These are phyloP conservation scores for Trichothecium sympodiale DNA, from an alignment of 2,329 filamentous ascomycete species.

Conservation along the genomic window DNA sequence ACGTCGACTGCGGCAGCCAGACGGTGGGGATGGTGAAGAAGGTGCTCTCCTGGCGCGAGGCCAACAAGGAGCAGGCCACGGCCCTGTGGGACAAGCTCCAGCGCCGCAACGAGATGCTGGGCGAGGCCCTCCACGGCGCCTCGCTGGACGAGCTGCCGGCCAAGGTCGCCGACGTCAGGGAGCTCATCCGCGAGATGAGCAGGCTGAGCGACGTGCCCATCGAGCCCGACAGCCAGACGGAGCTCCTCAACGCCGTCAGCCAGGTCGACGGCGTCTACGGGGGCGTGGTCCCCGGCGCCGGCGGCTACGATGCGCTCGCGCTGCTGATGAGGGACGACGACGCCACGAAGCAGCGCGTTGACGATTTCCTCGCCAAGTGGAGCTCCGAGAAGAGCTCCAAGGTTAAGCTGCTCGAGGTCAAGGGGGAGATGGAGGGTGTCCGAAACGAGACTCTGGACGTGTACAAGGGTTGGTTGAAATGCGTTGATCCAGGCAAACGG, in stretches of 20 bases:
- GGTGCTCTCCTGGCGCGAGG: slow-evolving; percentile 70
- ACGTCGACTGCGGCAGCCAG: slow-evolving; percentile 88
- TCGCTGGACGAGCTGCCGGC: slow-evolving; percentile 28
- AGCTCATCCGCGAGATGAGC: slow-evolving; percentile 68
- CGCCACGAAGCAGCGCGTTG: slow-evolving; percentile 48
- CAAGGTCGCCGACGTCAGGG: slow-evolving; percentile 41
- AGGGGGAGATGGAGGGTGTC: slow-evolving; percentile 62
- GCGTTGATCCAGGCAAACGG: too few species aligned
- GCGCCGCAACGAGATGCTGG: slow-evolving; percentile 59
- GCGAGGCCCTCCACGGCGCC: slow-evolving; percentile 45
- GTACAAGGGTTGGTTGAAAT: slow-evolving; percentile 34
- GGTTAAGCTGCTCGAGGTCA: slow-evolving; percentile 58
- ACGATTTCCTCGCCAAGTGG: slow-evolving; percentile 56
- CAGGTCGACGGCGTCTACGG: slow-evolving; percentile 69
- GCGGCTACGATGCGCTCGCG: slow-evolving; percentile 83
- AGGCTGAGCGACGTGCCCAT: slow-evolving; percentile 66
- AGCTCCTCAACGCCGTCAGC: slow-evolving; percentile 67
- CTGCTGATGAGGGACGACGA: slow-evolving; percentile 66
- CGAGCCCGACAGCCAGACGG: slow-evolving; percentile 78
- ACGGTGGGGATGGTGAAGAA: slow-evolving; percentile 94
- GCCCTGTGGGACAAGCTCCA: slow-evolving; percentile 68
- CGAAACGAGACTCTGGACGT: slow-evolving; percentile 31
- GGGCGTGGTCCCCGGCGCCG: slow-evolving; percentile 87
- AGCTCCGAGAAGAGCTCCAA: slow-evolving; percentile 44
- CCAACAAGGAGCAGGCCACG: slow-evolving; percentile 52